phyloP scores from a whole-genome alignment of 805 yeast genomes.

The Candida xyloterini region DNA sequence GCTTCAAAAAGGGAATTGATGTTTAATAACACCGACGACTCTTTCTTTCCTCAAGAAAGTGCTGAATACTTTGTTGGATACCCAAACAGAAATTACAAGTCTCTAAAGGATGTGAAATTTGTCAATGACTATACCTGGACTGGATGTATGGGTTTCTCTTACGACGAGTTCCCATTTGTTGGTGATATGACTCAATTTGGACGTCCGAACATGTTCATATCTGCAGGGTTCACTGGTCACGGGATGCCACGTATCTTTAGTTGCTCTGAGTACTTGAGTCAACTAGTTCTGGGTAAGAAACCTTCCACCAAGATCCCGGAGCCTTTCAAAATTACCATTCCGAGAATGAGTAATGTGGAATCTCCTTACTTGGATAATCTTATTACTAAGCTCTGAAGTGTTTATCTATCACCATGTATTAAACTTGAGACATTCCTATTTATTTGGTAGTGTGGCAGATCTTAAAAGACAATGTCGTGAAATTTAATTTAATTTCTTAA shows the following conservation, averaged over 20 bases:
- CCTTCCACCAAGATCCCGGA: slow-evolving; percentile 4
- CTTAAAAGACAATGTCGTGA: too few relatives aligned
- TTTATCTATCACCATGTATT: not conserved
- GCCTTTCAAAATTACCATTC: slow-evolving; percentile 2
- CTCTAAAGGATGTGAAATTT: slow-evolving; percentile 26
- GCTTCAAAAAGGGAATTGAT: slow-evolving; percentile 16
- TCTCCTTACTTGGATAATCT: not conserved
- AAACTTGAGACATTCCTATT: not conserved
- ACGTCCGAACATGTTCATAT: slow-evolving; percentile 32
- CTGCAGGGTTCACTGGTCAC: slow-evolving; percentile 50
- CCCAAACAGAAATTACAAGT: slow-evolving; percentile 28
- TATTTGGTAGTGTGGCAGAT: too few relatives aligned
- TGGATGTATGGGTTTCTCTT: slow-evolving; percentile 46
- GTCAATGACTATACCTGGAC: slow-evolving; percentile 38
- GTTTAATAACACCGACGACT: slow-evolving; percentile 35
- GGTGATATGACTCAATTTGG: slow-evolving; percentile 35
- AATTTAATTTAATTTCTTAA: too few relatives aligned
- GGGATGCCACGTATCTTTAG: slow-evolving; percentile 49
- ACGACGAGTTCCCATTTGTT: slow-evolving; percentile 41
- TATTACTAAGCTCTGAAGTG: not conserved
- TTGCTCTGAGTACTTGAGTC: slow-evolving; percentile 38
- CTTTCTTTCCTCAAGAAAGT: slow-evolving; percentile 26
- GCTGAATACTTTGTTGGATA: slow-evolving; percentile 28
- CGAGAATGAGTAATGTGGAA: not conserved
- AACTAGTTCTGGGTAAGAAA: slow-evolving; percentile 15